phyloP scores from a whole-genome alignment of 1,139 yeast genomes.

The Debaryomycetaceae sp. region DNA sequence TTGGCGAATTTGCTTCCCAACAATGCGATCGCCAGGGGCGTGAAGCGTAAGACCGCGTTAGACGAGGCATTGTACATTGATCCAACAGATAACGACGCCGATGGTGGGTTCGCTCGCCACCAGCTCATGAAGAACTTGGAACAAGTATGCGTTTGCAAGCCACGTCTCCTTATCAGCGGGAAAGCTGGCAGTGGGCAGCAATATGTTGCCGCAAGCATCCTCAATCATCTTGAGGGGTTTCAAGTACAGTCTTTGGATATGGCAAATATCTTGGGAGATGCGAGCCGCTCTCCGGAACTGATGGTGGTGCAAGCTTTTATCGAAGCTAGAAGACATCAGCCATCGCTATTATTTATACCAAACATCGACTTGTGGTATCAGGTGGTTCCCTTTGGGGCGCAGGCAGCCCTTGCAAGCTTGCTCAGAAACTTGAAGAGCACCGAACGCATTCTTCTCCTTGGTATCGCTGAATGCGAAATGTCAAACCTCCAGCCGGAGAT shows the following conservation, averaged over 20 bases:
- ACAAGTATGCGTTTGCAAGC: slow-evolving; percentile 66
- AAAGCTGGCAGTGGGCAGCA: slow-evolving; percentile 80
- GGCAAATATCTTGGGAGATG: slow-evolving; percentile 67
- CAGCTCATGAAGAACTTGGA: slow-evolving; percentile 50
- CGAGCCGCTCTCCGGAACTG: slow-evolving; percentile 77
- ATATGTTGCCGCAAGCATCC: slow-evolving; percentile 71
- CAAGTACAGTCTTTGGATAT: slow-evolving; percentile 82
- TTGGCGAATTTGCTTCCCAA: slow-evolving; percentile 57
- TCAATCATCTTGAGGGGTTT: slow-evolving; percentile 80
- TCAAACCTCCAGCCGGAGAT: slow-evolving; percentile 24
- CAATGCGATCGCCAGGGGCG: slow-evolving; percentile 19
- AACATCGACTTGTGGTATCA: slow-evolving; percentile 70
- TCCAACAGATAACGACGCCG: slow-evolving; percentile 42
- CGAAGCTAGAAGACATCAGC: slow-evolving; percentile 86
- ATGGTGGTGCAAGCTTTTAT: slow-evolving; percentile 73
- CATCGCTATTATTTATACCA: slow-evolving; percentile 78
- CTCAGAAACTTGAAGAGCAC: slow-evolving; percentile 58
- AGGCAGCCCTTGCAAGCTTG: slow-evolving; percentile 60
- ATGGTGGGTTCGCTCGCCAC: slow-evolving; percentile 62
- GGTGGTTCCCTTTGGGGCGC: slow-evolving; percentile 59
- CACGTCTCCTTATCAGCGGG: slow-evolving; percentile 70
- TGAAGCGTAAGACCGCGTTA: slow-evolving; percentile 43
- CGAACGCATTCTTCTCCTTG: slow-evolving; percentile 71
- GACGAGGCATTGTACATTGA: slow-evolving; percentile 66
- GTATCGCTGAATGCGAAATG: slow-evolving; percentile 48